These are phyloP conservation scores for Garcia nutans DNA, from an alignment of 345 rosid species.

Conservation along the genomic window DNA sequence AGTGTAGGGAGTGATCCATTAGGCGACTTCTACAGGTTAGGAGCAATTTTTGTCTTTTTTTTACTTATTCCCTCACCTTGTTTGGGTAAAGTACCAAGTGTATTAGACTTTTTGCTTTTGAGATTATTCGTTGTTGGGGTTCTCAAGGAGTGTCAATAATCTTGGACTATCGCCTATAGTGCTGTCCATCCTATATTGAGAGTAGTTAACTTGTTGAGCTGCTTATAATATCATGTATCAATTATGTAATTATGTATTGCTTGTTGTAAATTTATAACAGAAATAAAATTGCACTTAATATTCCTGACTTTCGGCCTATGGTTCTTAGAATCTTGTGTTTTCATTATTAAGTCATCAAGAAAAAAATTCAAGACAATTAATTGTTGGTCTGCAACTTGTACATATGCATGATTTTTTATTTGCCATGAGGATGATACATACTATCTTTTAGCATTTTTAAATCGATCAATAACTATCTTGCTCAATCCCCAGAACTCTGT, in stretches of 20 bases:
- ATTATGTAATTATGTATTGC: not conserved
- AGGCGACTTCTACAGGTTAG: constrained; percentile 87
- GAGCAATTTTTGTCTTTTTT: not conserved
- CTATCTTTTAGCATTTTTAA: not conserved
- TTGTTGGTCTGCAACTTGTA: not conserved
- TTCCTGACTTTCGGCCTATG: not conserved
- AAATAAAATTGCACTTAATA: not conserved
- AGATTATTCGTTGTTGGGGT: not conserved
- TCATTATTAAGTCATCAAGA: not conserved
- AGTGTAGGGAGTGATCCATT: constrained; percentile 89
- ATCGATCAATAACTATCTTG: not conserved
- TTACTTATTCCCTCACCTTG: constrained; percentile 12
- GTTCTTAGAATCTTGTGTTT: not conserved
- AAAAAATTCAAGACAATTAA: not conserved
- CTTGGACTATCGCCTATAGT: not conserved
- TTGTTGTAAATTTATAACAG: not conserved
- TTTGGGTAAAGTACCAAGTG: not conserved
- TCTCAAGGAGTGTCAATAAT: not conserved
- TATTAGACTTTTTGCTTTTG: not conserved
- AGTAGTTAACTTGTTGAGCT: not conserved
- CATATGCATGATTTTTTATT: not conserved
- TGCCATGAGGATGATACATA: not conserved
- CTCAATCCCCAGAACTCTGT: not conserved
- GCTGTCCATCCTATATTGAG: not conserved
- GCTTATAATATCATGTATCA: not conserved